Conservation (phyloP, 1,284 basidiomycete species). For the Tausonia pullulans region DNA sequence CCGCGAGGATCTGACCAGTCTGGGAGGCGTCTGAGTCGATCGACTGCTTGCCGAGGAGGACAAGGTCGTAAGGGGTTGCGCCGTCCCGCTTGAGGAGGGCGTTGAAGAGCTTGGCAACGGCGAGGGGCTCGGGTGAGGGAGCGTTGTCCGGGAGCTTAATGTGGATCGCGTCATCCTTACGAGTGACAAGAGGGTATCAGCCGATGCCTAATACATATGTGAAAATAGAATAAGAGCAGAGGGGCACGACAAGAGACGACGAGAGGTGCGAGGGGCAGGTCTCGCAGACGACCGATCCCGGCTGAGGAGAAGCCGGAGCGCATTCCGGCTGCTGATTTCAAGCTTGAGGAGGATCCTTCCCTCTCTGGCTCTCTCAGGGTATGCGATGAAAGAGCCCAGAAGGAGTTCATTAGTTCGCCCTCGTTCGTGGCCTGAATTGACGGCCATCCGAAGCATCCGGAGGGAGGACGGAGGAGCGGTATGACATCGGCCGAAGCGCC, state of each 20-base stretch:
- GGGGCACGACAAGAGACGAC: background rate
- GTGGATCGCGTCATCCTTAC: slow-evolving; percentile 70
- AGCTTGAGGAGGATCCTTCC: no score
- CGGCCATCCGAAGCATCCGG: no score
- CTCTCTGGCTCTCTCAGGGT: no score
- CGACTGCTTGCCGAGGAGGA: slow-evolving; percentile 97
- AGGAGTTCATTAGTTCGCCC: no score
- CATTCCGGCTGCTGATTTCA: no score
- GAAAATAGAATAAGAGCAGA: no score
- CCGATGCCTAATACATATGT: no score
- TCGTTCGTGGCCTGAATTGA: no score
- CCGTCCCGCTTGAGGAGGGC: slow-evolving; percentile 54
- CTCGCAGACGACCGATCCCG: background rate
- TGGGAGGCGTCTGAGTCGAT: slow-evolving; percentile 97
- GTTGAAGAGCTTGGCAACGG: slow-evolving; percentile 67
- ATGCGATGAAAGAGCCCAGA: no score
- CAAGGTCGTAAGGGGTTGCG: slow-evolving; percentile 52
- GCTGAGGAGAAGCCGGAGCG: background rate
- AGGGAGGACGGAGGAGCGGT: no score
- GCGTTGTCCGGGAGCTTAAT: slow-evolving; percentile 67
- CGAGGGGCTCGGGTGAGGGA: slow-evolving; percentile 64
- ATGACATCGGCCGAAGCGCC: no score
- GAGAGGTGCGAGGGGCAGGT: background rate
- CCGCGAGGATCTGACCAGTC: slow-evolving; percentile 96
- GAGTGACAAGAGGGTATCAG: no score